Evolutionary conservation across 345 rosid species (phyloP).

Genomic region (Fremontodendron californicum): DNA sequence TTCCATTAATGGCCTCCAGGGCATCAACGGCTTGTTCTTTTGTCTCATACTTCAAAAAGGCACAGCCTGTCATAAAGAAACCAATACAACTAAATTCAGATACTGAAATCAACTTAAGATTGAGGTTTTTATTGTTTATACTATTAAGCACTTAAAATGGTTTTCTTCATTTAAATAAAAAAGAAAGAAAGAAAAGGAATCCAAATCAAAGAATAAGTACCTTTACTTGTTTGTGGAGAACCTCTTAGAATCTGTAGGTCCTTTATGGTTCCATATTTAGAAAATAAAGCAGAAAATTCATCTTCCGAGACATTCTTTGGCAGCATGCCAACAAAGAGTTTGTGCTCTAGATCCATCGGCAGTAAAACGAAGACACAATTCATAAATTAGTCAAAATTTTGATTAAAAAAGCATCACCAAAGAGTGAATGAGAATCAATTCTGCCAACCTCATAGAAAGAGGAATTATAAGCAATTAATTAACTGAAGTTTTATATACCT

Average conservation of each 20-base stretch:
- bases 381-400: background rate
- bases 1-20: constrained; percentile 79
- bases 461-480: constrained; percentile 13
- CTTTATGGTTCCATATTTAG: constrained; percentile 66
- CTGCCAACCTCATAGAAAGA: constrained; percentile 14
- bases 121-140: background rate
- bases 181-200: background rate
- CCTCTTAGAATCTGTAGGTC: constrained; percentile 91
- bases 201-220: constrained; percentile 32
- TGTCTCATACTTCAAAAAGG: constrained; percentile 90
- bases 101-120: constrained; percentile 17
- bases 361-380: background rate
- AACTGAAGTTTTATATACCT: constrained; percentile 43
- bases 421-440: background rate
- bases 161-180: background rate
- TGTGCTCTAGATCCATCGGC: constrained; percentile 65
- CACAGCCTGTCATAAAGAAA: constrained; percentile 62
- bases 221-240: constrained; percentile 96
- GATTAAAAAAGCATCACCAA: constrained; percentile 1
- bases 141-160: background rate
- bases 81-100: constrained; percentile 10
- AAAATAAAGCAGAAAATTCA: constrained; percentile 69
- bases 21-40: constrained; percentile 93
- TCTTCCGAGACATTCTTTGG: constrained; percentile 91
- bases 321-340: constrained; percentile 97